Conservation (phyloP, 306 rosid genomes). For the Prunus salicina region DNA sequence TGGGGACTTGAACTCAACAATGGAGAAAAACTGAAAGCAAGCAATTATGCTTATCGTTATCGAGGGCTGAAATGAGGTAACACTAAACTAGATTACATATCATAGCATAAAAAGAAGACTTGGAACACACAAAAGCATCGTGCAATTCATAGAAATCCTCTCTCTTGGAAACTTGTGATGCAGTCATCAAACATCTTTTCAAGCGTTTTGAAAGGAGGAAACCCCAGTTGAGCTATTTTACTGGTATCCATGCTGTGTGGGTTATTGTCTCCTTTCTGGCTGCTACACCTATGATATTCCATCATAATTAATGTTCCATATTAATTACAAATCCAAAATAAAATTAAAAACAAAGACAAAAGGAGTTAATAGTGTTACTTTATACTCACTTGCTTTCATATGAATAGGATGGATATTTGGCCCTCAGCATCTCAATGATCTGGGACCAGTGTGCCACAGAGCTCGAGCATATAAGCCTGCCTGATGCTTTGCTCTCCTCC, state of each 20-base stretch:
- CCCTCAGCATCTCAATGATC: slow-evolving; percentile 62
- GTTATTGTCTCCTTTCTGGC: slow-evolving; percentile 53
- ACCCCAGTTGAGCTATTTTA: slow-evolving; percentile 60
- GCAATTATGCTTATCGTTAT: no score
- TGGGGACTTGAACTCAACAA: no score
- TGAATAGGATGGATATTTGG: slow-evolving; percentile 67
- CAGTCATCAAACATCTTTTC: slow-evolving; percentile 77
- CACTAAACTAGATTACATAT: background rate
- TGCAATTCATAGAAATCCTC: slow-evolving; percentile 45
- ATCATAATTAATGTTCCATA: background rate
- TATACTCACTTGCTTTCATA: slow-evolving; percentile 51
- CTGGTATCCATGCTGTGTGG: slow-evolving; percentile 70
- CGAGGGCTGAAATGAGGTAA: no score
- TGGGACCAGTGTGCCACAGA: slow-evolving; percentile 75
- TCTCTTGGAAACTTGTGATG: slow-evolving; percentile 69
- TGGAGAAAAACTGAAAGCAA: no score
- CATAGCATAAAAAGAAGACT: background rate
- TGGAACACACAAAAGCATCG: background rate
- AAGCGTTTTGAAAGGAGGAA: slow-evolving; percentile 59
- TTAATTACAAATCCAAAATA: background rate
- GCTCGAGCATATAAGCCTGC: slow-evolving; percentile 77
- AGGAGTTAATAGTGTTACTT: background rate
- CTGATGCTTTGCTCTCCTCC: slow-evolving; percentile 61
- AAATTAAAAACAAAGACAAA: background rate
- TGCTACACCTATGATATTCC: slow-evolving; percentile 46